These are phyloP conservation scores for Withania somnifera DNA, from an alignment of 305 asterid species.

Conservation along the genomic window DNA sequence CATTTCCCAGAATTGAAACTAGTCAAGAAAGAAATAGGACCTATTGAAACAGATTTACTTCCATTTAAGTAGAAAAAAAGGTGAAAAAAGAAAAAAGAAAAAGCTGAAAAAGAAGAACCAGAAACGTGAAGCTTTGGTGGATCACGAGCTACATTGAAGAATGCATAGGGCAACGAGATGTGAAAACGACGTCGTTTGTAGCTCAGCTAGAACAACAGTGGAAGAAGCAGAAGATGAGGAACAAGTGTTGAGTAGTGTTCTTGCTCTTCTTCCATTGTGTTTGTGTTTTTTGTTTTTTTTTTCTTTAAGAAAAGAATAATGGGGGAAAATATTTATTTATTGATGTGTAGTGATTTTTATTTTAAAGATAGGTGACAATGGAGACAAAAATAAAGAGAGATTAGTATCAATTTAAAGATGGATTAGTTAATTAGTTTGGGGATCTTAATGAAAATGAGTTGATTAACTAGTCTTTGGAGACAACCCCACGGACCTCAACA, in stretches of 20 bases:
- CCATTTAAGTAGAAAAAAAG: background rate
- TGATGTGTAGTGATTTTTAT: background rate
- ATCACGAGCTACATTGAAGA: conserved; percentile 10
- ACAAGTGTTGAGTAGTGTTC: background rate
- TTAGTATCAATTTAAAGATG: background rate
- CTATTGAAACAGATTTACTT: background rate
- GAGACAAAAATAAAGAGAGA: conserved; percentile 5
- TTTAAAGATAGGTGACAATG: background rate
- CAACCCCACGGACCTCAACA: background rate
- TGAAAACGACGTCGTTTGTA: background rate
- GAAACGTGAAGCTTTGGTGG: conserved; percentile 12
- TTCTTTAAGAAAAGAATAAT: background rate
- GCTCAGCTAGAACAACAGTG: background rate
- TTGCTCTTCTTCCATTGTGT: conserved; percentile 5
- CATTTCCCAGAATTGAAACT: background rate
- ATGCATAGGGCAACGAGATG: background rate
- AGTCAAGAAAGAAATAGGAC: background rate
- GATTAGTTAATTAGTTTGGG: conserved; percentile 1
- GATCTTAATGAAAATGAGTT: conserved; percentile 2
- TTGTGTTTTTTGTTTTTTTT: background rate
- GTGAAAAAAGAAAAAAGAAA: background rate
- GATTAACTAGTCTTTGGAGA: background rate
- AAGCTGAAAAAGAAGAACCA: background rate
- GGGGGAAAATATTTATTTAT: background rate
- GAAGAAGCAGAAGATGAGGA: background rate